Evolutionary conservation across 805 yeast genomes (phyloP).

Genomic region (Candida awuae): DNA sequence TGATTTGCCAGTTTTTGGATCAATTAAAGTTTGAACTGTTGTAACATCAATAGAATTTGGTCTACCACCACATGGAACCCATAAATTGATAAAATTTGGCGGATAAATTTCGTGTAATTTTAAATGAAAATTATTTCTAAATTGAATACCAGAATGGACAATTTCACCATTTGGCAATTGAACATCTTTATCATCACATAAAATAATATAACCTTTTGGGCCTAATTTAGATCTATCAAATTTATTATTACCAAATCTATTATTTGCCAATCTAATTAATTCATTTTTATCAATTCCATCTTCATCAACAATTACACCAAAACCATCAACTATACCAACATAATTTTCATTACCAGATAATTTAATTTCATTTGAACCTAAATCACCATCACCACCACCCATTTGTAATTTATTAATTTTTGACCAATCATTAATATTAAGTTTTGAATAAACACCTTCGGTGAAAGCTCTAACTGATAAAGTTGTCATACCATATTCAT

Average conservation of each 20-base stretch:
- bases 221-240: constrained; percentile 65
- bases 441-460: constrained; percentile 76
- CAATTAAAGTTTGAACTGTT: constrained; percentile 67
- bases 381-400: constrained; percentile 98
- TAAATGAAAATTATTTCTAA: constrained; percentile 86
- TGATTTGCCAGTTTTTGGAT: constrained; percentile 65
- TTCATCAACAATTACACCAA: constrained; percentile 91
- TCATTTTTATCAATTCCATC: constrained; percentile 78
- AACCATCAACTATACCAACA: constrained; percentile 88
- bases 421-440: constrained; percentile 47
- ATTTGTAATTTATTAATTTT: constrained; percentile 79
- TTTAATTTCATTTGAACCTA: constrained; percentile 91
- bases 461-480: constrained; percentile 89
- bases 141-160: constrained; percentile 76
- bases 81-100: constrained; percentile 57
- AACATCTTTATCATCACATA: constrained; percentile 78
- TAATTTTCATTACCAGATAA: constrained; percentile 77
- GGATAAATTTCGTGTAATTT: constrained; percentile 56
- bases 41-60: constrained; percentile 90
- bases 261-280: constrained; percentile 67
- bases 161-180: constrained; percentile 68
- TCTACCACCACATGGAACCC: constrained; percentile 99
- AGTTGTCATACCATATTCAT: constrained; percentile 96
- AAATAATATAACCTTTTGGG: constrained; percentile 67
- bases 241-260: constrained; percentile 63